These are phyloP conservation scores for Cryphonectria nitschkei DNA, from an alignment of 2,329 filamentous ascomycete species.

Conservation along the genomic window DNA sequence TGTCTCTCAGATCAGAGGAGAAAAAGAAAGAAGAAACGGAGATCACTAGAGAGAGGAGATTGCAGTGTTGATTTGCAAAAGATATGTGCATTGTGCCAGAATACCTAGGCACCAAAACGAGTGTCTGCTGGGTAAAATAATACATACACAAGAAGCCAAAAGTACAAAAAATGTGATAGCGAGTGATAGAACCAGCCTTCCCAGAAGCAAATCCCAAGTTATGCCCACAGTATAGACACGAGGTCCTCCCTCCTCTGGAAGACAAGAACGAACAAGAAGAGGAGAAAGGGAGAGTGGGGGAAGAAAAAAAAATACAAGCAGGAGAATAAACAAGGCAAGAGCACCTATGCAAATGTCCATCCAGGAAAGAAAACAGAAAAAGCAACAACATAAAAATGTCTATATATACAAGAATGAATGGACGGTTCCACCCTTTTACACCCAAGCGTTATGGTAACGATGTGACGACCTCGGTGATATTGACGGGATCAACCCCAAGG, in stretches of 20 bases:
- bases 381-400: not conserved
- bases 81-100: not conserved
- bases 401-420: not conserved
- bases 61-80: not conserved
- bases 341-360: not conserved
- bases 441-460: not conserved
- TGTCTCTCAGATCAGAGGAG: not conserved
- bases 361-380: not conserved
- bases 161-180: not conserved
- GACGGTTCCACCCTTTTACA: not conserved
- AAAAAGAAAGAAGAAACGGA: not conserved
- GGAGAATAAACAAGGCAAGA: not conserved
- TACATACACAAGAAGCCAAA: slow-evolving; percentile 2
- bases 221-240: not conserved
- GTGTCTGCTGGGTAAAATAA: slow-evolving; percentile 1
- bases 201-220: not conserved
- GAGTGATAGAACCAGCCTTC: slow-evolving; percentile 7
- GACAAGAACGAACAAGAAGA: not conserved
- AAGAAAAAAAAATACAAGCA: not conserved
- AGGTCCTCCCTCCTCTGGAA: not conserved
- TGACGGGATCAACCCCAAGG: not conserved
- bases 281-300: no score
- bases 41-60: not conserved
- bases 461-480: slow-evolving; percentile 1
- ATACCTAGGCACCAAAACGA: not conserved